phyloP scores from a whole-genome alignment of 1,284 basidiomycete species.

The Leccinum insolens region DNA sequence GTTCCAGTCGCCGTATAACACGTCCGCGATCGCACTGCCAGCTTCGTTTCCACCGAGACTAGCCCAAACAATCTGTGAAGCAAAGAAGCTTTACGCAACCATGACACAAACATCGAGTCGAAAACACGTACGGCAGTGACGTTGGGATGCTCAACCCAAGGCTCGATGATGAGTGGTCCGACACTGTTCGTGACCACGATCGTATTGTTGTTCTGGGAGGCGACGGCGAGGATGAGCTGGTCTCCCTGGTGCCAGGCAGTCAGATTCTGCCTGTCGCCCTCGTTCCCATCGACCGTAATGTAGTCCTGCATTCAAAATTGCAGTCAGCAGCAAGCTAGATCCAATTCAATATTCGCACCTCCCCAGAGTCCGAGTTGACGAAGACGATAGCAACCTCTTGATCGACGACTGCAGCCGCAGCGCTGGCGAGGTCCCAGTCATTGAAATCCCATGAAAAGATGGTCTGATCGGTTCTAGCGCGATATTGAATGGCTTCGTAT shows the following conservation, averaged over 20 bases:
- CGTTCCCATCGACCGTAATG: conserved; percentile 56
- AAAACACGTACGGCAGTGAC: conserved; percentile 46
- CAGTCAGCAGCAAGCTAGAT: conserved; percentile 3
- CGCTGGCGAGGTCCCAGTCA: conserved; percentile 34
- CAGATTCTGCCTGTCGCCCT: conserved; percentile 51
- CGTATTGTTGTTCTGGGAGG: conserved; percentile 49
- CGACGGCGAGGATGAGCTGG: conserved; percentile 38
- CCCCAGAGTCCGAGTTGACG: conserved; percentile 43
- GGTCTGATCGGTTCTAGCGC: conserved; percentile 36
- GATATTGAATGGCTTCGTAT: conserved; percentile 41
- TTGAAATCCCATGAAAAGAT: conserved; percentile 40
- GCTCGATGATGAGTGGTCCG: too few species aligned
- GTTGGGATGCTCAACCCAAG: conserved; percentile 54
- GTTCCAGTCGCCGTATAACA: conserved; percentile 54
- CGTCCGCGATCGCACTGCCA: conserved; percentile 42
- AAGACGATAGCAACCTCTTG: conserved; percentile 42
- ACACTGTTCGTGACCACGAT: conserved; percentile 57
- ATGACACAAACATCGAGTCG: background rate
- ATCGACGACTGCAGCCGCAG: conserved; percentile 29
- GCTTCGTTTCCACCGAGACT: conserved; percentile 65
- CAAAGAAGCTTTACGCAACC: background rate
- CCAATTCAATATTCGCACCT: conserved; percentile 24
- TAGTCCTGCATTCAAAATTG: conserved; percentile 40
- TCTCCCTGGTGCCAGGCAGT: conserved; percentile 65
- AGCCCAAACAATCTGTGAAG: conserved; percentile 46